These are phyloP conservation scores for Neoboletus magnificus DNA, from an alignment of 768 basidiomycete species.

Conservation along the genomic window DNA sequence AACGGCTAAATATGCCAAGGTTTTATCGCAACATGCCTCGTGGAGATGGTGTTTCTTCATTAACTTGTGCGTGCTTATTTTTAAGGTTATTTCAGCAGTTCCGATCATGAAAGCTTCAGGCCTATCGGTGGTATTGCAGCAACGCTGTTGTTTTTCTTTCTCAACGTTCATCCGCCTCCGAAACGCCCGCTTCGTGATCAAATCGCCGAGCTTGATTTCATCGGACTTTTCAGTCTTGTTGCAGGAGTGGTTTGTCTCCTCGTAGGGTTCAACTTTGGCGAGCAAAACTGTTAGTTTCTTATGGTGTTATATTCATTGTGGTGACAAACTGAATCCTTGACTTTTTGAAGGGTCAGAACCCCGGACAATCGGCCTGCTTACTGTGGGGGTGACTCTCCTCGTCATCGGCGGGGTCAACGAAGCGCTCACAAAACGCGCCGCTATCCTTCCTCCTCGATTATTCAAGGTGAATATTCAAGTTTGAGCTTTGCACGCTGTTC, in stretches of 20 bases:
- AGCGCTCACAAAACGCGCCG: constrained; percentile 54
- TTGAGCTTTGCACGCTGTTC: not conserved
- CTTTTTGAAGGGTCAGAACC: constrained; percentile 47
- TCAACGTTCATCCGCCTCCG: constrained; percentile 70
- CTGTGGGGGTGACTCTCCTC: constrained; percentile 51
- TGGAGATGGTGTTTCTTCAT: constrained; percentile 86
- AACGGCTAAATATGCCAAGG: constrained; percentile 34
- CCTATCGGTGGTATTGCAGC: constrained; percentile 68
- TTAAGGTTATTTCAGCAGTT: not conserved
- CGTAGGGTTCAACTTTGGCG: constrained; percentile 67
- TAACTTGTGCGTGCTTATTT: constrained; percentile 49
- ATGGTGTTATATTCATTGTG: not conserved
- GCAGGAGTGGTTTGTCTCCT: constrained; percentile 63
- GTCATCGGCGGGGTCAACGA: constrained; percentile 56
- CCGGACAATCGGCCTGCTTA: constrained; percentile 55
- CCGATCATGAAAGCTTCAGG: constrained; percentile 32
- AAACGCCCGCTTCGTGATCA: constrained; percentile 57
- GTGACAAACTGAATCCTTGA: not conserved
- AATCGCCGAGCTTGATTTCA: constrained; percentile 61
- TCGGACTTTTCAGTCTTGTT: constrained; percentile 60
- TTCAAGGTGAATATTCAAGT: constrained; percentile 50
- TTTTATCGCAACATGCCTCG: constrained; percentile 65
- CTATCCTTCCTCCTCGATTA: constrained; percentile 70
- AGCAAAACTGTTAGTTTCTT: constrained; percentile 53
- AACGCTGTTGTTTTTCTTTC: constrained; percentile 61